A percentile compares a stretch with the other conserved stretches of the same genome.
Evolutionary conservation across 371 early-diverging fungal genomes (phyloP).

Genomic region (Apophysomyces trapeziformis): DNA sequence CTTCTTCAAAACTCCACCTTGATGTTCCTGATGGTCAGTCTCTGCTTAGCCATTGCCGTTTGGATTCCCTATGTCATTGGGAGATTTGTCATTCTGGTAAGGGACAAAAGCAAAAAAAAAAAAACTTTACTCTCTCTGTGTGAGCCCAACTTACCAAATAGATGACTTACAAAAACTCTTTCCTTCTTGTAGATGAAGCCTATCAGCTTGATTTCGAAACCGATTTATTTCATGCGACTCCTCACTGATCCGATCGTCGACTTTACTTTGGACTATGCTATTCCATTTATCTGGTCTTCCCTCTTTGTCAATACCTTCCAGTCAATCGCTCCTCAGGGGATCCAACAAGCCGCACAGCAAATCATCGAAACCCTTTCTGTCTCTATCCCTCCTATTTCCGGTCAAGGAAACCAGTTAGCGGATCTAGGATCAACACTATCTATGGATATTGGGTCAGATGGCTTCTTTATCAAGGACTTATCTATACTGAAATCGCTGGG

Average conservation of each 20-base stretch:
- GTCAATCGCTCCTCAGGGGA: constrained; percentile 13
- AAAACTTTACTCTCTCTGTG: too few relatives aligned
- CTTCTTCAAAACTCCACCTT: constrained; percentile 77
- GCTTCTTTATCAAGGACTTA: constrained; percentile 6
- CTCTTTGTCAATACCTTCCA: background rate
- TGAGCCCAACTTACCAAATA: too few relatives aligned
- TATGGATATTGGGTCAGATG: background rate
- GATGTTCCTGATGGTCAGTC: constrained; percentile 69
- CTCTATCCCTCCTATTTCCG: constrained; percentile 10
- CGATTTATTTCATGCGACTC: constrained; percentile 39
- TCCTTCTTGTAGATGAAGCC: constrained; percentile 31
- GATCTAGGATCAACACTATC: background rate
- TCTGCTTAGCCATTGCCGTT: constrained; percentile 69
- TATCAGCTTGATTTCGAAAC: constrained; percentile 39
- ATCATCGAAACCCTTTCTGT: background rate
- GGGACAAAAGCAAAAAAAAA: too few relatives aligned
- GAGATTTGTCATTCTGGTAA: constrained; percentile 50
- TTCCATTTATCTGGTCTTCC: constrained; percentile 31
- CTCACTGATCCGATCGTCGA: constrained; percentile 63
- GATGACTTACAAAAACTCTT: too few relatives aligned
- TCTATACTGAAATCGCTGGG: constrained; percentile 13
- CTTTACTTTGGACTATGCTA: constrained; percentile 37
- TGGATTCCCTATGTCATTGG: constrained; percentile 79
- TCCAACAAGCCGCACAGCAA: constrained; percentile 13
- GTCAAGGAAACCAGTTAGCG: too few relatives aligned